Percentiles rank a stretch among this genome's conserved stretches.
Conservation (phyloP, 345 rosid species). For the Salix caprea region DNA sequence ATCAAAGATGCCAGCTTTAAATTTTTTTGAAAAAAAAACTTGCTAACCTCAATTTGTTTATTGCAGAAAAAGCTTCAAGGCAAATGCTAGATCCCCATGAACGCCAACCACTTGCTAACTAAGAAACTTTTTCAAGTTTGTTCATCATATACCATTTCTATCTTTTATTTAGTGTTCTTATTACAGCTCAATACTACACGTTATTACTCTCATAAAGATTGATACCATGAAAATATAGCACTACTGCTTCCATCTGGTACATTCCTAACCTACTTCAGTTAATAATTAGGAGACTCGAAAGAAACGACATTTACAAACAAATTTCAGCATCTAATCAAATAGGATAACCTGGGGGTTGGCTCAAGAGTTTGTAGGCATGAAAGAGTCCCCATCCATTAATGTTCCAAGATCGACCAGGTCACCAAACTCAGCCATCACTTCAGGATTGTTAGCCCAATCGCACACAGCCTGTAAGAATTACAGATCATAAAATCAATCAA, state of each 20-base stretch:
- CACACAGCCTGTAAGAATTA: constrained; percentile 30
- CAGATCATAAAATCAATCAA: not conserved
- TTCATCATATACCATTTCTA: not conserved
- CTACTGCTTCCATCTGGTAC: constrained; percentile 5
- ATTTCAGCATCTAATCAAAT: not conserved
- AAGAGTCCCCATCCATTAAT: constrained; percentile 46
- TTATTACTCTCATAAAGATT: too few species aligned
- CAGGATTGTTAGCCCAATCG: constrained; percentile 28
- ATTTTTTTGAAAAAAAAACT: not conserved
- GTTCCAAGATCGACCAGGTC: constrained; percentile 56
- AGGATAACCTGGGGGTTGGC: not conserved
- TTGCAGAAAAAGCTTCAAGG: not conserved
- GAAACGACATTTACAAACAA: constrained; percentile 16
- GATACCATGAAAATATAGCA: not conserved
- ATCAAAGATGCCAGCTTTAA: not conserved
- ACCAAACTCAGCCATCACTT: constrained; percentile 39
- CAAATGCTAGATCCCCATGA: not conserved
- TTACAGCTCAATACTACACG: not conserved
- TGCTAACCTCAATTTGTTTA: not conserved
- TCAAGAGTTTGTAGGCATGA: constrained; percentile 42
- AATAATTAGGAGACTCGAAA: not conserved
- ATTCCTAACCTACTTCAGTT: not conserved
- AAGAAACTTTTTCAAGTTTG: not conserved
- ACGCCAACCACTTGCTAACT: not conserved
- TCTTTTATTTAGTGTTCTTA: not conserved